These are phyloP conservation scores for Acanthamoeba royreba DNA, from an alignment of 208 protist genomes.

Conservation along the genomic window DNA sequence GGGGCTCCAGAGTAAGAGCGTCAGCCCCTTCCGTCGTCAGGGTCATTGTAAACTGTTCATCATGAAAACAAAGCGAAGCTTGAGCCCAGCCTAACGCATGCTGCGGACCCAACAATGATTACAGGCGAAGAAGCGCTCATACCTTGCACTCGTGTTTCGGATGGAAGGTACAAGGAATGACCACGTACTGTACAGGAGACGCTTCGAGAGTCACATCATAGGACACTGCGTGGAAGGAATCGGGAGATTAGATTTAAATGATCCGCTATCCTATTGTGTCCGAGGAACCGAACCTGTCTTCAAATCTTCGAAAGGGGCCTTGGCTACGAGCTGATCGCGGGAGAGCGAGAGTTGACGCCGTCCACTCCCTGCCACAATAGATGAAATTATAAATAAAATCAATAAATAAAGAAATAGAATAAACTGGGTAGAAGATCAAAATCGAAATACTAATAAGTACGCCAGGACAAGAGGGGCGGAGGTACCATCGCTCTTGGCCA, in stretches of 20 bases:
- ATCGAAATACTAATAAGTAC: not conserved
- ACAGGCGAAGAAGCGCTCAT: not conserved
- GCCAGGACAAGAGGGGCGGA: not conserved
- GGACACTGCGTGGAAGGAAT: not conserved
- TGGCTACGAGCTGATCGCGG: conserved; percentile 8
- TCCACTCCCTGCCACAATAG: not conserved
- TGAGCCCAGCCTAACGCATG: no score
- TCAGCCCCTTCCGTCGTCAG: not conserved
- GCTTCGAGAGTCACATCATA: conserved; percentile 14
- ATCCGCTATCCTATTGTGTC: not conserved
- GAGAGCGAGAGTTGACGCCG: not conserved
- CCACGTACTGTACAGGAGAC: conserved; percentile 13
- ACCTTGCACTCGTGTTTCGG: conserved; percentile 11
- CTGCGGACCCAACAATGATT: no score
- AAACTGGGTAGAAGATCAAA: not conserved
- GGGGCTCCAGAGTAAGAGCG: not conserved
- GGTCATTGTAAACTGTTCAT: conserved; percentile 23
- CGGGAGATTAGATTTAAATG: not conserved
- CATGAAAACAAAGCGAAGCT: not conserved
- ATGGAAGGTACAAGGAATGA: conserved; percentile 11
- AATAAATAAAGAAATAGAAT: not conserved
- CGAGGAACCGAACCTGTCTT: not conserved
- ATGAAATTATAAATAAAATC: not conserved
- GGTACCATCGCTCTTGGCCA: conserved; percentile 17
- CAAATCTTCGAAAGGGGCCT: conserved; percentile 26